Evolutionary conservation across 345 rosid species (phyloP).

Genomic region (Laguncularia racemosa): DNA sequence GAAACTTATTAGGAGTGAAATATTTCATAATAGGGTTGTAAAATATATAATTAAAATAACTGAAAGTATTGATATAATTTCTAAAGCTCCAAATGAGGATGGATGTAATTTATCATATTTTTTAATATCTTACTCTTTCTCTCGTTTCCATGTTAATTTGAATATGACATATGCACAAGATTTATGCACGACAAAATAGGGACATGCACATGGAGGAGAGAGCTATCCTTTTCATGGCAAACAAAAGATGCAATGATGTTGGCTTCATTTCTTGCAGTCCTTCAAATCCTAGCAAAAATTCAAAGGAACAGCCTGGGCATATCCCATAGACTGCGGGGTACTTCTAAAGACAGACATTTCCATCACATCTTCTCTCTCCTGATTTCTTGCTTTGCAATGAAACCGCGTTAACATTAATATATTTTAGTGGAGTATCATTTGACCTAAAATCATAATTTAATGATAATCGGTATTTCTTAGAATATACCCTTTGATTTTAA

Average conservation of each 20-base stretch:
- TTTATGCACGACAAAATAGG: conserved; percentile 6
- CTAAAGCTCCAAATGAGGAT: too few species aligned
- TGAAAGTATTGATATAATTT: too few species aligned
- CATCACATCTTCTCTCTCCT: conserved; percentile 11
- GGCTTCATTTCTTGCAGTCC: neutral
- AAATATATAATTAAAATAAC: too few species aligned
- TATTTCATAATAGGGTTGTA: too few species aligned
- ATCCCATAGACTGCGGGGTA: conserved; percentile 39
- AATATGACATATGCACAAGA: neutral
- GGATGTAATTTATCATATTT: too few species aligned
- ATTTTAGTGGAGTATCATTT: too few species aligned
- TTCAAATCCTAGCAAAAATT: conserved; percentile 5
- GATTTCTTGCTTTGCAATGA: conserved; percentile 1
- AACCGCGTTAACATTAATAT: conserved; percentile 28
- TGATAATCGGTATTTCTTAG: too few species aligned
- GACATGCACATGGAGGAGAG: conserved; percentile 9
- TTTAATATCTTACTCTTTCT: neutral
- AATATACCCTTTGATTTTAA: too few species aligned
- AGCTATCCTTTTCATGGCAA: conserved; percentile 6
- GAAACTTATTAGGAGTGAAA: too few species aligned
- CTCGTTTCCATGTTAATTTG: neutral
- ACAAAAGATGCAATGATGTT: conserved; percentile 5
- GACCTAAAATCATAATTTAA: too few species aligned
- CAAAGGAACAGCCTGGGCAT: conserved; percentile 27
- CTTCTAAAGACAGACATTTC: neutral